Evolutionary conservation across 106 monocot genomes (phyloP).

Genomic region (Dendrobium catenatum): DNA sequence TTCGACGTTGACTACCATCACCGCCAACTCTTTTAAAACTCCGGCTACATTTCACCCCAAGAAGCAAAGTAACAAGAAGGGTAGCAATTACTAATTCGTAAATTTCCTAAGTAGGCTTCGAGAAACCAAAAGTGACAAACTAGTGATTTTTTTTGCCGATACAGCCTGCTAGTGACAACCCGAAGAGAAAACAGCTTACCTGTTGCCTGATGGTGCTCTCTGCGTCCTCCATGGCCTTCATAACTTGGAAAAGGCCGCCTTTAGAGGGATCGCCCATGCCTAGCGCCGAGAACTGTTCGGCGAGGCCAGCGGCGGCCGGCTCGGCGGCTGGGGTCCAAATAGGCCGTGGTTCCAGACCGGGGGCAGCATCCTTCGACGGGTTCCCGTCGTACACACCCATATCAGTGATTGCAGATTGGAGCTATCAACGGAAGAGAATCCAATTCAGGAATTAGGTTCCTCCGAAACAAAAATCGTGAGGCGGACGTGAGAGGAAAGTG

Average conservation of each 20-base stretch:
- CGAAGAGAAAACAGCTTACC: slow-evolving; percentile 25
- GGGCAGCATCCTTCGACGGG: slow-evolving; percentile 11
- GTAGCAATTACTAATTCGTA: background rate
- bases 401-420: background rate
- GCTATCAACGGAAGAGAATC: background rate
- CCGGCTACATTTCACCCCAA: background rate
- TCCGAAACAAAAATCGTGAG: too few relatives aligned
- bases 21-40: background rate
- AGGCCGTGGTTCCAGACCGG: slow-evolving; percentile 9
- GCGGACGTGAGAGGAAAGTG: too few relatives aligned
- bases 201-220: slow-evolving; percentile 68
- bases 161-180: background rate
- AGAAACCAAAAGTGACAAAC: background rate
- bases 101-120: background rate
- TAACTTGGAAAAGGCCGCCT: slow-evolving; percentile 48
- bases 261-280: slow-evolving; percentile 26
- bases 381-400: slow-evolving; percentile 36
- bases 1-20: background rate
- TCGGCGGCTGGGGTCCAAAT: slow-evolving; percentile 9
- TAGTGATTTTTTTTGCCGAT: background rate
- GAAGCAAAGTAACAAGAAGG: background rate
- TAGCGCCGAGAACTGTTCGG: slow-evolving; percentile 29
- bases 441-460: background rate
- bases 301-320: slow-evolving; percentile 3
- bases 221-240: slow-evolving; percentile 75